A percentile compares a stretch with the other conserved stretches of the same genome.
Conservation (phyloP, 2,329 filamentous ascomycete genomes). For the Microsporum audouinii region DNA sequence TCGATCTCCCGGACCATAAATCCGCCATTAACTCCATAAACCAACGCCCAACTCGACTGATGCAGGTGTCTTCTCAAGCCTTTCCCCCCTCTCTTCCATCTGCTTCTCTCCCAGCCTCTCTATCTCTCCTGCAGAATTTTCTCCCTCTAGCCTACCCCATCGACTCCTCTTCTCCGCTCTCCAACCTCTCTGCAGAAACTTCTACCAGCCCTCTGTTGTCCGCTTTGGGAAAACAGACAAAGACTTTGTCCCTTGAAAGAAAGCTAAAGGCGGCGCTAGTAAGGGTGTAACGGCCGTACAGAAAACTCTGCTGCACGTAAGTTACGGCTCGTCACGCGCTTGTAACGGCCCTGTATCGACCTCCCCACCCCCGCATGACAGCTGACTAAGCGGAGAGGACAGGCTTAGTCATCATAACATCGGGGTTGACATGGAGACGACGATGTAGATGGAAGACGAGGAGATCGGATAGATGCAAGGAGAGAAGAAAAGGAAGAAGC, state of each 20-base stretch:
- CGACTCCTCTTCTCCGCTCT: background rate
- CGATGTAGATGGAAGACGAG: background rate
- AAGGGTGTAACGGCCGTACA: background rate
- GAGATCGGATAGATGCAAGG: background rate
- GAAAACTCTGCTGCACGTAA: background rate
- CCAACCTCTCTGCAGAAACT: background rate
- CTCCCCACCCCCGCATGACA: background rate
- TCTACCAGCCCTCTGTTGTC: background rate
- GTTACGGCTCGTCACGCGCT: background rate
- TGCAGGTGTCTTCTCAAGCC: background rate
- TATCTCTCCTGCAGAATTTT: background rate
- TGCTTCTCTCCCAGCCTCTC: background rate
- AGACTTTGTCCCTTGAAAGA: background rate
- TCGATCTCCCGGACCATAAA: background rate
- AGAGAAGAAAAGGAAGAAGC: background rate
- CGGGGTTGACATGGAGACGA: background rate
- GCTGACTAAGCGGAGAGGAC: background rate
- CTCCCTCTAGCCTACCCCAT: background rate
- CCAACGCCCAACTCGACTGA: background rate
- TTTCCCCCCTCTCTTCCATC: background rate
- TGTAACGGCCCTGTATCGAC: background rate
- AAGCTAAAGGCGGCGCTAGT: background rate
- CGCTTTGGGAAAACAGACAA: constrained; percentile 2
- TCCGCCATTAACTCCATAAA: background rate
- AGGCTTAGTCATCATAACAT: background rate